A percentile compares a stretch with the other conserved stretches of the same genome.
phyloP scores from a whole-genome alignment of 148 eudicot genomes.

The Tetragonia tetragonoides region DNA sequence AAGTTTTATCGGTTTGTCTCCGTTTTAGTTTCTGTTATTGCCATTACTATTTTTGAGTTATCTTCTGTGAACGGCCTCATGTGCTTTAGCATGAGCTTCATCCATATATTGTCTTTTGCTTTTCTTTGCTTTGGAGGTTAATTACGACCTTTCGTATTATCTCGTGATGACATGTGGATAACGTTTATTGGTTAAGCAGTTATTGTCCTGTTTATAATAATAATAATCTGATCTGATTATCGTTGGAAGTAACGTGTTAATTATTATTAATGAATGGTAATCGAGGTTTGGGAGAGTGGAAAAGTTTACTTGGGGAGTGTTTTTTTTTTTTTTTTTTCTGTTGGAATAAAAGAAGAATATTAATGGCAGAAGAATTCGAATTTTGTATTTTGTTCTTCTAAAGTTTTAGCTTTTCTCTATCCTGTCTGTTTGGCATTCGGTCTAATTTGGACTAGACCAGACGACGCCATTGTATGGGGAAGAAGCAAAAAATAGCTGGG shows the following conservation, averaged over 20 bases:
- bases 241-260: background rate
- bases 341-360: background rate
- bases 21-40: background rate
- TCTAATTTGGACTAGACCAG: no score
- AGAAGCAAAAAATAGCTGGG: background rate
- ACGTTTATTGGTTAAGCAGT: background rate
- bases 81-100: background rate
- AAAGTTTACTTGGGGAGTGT: background rate
- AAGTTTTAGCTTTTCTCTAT: no score
- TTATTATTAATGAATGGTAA: background rate
- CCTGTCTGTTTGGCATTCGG: no score
- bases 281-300: background rate
- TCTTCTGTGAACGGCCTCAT: no score
- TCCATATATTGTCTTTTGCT: background rate
- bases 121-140: background rate
- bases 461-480: constrained; percentile 1
- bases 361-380: background rate
- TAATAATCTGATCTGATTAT: background rate
- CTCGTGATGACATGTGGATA: background rate
- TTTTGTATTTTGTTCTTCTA: constrained; percentile 3
- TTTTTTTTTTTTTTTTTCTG: no score
- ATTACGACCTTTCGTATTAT: background rate
- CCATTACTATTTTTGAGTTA: background rate
- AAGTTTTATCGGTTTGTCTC: background rate
- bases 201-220: background rate